Base-by-base conservation (phyloP, 1,284 basidiomycete species). In the Crepidotus sp. region DNA sequence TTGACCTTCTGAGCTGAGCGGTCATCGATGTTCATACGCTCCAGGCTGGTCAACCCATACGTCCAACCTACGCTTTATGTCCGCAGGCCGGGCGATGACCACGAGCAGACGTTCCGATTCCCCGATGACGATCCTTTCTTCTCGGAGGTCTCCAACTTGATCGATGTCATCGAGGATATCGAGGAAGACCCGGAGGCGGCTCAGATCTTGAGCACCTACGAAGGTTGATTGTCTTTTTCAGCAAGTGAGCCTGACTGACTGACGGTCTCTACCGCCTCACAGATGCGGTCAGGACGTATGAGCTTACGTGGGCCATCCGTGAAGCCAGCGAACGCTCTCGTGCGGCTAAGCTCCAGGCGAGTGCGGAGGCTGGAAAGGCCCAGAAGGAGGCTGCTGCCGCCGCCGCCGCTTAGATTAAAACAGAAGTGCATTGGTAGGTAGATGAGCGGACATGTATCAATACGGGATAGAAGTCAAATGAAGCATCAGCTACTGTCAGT, bases 41-140 rank as follows among this genome's bases (percentile, higher is more conserved):
- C 15, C 52, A 89, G 86, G 61, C 76, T 95, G 21, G 85, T 92
- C 35, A 88, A 96, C 66, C 90, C 91, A 22, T 87, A 87, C 58
- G 82, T 85, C 15, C 76, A 81, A 56, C 93, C 93, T 3, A 73
- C 85, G 6, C 77, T 96, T 26, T 83, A 83, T 59, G 73, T 96
- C 50, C 87, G 93, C 58, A 77, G 75, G 58, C 87, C 89, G 1
- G 87, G 85, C 52, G 84, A 85, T 59, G 91, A 96, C 61, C 70
- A 77, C 53, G 90, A 93, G 59, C 83, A 89, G 58, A 73, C 73
- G 35, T 70, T 82, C 61, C 67, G 71, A 40, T 91, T 86, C 70
- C 74, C 74, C 3, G 86, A 92, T 51, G 91, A 94, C 58, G 90
- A 94, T 60, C 88, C 89, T 10, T 93, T 93, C 76, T 90, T 91